Base-by-base conservation (phyloP, 2,329 filamentous ascomycete genomes). In the Intubia oerlemansii region DNA sequence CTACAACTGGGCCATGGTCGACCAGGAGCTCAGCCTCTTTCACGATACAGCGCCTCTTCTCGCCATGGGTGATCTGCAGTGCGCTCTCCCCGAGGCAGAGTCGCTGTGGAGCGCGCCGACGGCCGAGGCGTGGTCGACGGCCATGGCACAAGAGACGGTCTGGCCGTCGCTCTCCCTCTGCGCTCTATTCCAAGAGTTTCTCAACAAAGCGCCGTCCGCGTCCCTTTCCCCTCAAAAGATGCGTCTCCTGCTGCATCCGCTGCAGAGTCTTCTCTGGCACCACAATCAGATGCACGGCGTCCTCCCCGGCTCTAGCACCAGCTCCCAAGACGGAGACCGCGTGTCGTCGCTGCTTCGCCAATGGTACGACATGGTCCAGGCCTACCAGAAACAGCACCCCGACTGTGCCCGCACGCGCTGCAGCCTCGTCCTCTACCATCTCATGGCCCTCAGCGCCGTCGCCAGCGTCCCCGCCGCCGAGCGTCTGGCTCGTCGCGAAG, bases 1-100 rank as follows among this genome's bases (percentile, higher is more conserved):
- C n/a, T 77, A 79, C 48, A 75, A 72, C 31, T 79, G 72, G 67
- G 66, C 73, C 13, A 74, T 76, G 63, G 59, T 75, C 15, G 74
- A 80, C 42, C 72, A 78, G 40, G 74, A 80, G 45, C 51, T 76
- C 31, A 65, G 66, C 27, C 51, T 76, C 7, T 75, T 75, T 48
- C 60, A 73, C 37, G 69, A 76, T 40, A 63, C 58, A 1, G 54
- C 57, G 2, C 66, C 69, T 0, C 50, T 75, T 18, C 62, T 79
- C 32, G 63, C 68, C 10, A 61, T 75, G 30, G 70, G 62, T 17
- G 69, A 78, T 33, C 60, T 77, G 27, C 58, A 59, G 14, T 63
- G 66, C 24, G 66, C 71, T 4, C 62, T 79, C 42, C 73, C 73
- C 4, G 51, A 51, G 4, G 47, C 66, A 2, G 70, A 78, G 36